A percentile compares a stretch with the other conserved stretches of the same genome.
Conservation (phyloP, 768 basidiomycete species). For the Lactifluus rugatus region DNA sequence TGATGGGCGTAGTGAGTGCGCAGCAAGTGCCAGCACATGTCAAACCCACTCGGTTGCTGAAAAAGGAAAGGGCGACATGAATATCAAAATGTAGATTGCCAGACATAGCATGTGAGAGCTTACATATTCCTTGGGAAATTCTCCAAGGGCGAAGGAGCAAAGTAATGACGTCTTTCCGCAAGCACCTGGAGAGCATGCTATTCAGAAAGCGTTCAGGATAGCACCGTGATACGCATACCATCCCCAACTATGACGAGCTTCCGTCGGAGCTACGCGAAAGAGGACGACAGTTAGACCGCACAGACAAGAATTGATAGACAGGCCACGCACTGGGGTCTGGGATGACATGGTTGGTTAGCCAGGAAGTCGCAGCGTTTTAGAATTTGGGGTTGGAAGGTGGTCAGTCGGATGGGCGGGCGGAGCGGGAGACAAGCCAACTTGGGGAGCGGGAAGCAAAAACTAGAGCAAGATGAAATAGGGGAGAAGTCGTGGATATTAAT, state of each 20-base stretch:
- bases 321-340: constrained; percentile 16
- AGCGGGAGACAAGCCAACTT: background rate
- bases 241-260: constrained; percentile 97
- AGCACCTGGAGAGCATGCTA: constrained; percentile 47
- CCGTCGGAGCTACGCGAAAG: constrained; percentile 62
- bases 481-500: constrained; percentile 1
- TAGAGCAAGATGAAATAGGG: background rate
- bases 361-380: background rate
- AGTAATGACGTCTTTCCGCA: constrained; percentile 93
- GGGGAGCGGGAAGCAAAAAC: background rate
- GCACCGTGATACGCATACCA: constrained; percentile 41
- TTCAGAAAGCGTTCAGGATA: background rate
- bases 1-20: background rate
- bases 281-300: background rate
- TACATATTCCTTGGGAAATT: constrained; percentile 95
- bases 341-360: constrained; percentile 14
- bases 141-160: constrained; percentile 86
- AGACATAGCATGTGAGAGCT: constrained; percentile 28
- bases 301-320: background rate
- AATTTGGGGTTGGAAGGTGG: background rate
- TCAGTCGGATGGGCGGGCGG: too few species aligned
- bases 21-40: background rate
- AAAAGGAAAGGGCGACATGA: background rate
- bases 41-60: constrained; percentile 40
- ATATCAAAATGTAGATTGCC: background rate